Evolutionary conservation across 2,329 filamentous ascomycete species (phyloP), one percentile per base, ranked within the genome.

Genomic region (Colletotrichum coccodes): DNA sequence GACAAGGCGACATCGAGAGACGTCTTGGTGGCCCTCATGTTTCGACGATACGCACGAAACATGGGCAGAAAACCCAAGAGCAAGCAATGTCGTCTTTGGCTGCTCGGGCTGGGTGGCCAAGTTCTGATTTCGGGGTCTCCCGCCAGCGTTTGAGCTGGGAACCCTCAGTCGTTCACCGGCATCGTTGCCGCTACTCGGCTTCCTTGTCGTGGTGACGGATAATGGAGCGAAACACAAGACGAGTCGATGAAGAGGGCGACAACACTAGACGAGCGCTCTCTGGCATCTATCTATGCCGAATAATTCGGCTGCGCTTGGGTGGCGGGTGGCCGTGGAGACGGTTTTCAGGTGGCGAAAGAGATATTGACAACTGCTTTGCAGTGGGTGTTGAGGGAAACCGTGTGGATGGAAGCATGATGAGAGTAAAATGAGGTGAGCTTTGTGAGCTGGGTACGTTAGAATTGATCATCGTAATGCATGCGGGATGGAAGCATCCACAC

Each of bases 1-100:
- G 40, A 49, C 50, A 36, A 56, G 34, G 32, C 34, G 58, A 40
- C 38, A 26, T 34, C 63, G 36, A 44, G 58, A 30, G 26, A 54
- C 18, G 28, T 57, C 46, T 68, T 68, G 59, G 58, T 53, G 52
- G 46, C 47, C 44, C 38, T 53, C 40, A 59, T 32, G 64, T 68
- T 64, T 68, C 65, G 60, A 68, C 65, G 38, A 64, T 46, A 52
- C 53, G 65, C 60, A 64, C 60, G 53, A 54, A 68, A 68, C 53
- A 38, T 59, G 38, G 60, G 52, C 60, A 64, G 54, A 64, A 52
- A 34, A 64, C 30, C 53, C 52, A 54, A 68, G 47, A 47, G 32
- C 53, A 54, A 49, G 32, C 36, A 46, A 56, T 23, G 12, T n/a
- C 14, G 30, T 40, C 23, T 40, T 26, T 46, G 30, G 42, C 38